Base-by-base conservation (phyloP, 208 protist genomes). In the Naegleria lovaniensis region DNA sequence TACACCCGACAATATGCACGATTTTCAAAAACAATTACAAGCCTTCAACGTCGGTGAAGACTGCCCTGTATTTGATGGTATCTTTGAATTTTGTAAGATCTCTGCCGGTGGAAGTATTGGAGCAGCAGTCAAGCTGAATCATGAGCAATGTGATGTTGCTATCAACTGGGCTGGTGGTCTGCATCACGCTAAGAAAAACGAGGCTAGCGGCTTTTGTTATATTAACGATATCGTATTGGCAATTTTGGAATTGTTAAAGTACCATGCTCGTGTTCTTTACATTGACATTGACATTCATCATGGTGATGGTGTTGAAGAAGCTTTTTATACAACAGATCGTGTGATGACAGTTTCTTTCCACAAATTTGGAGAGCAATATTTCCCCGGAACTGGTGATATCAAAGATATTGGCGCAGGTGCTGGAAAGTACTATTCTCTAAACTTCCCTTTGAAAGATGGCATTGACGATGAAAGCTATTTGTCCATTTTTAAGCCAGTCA, bases 271-370 rank as follows among this genome's bases (percentile, higher is more conserved):
- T 67, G 98, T 99, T n/a, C 93, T 99, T 11, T 99, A 99, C 95
- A 96, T 99, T 58, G 99, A 99, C 93, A 99, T 99, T 87, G 99
- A 99, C 92, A 98, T 99, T 90, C 99, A 99, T 93, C 99, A 99
- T 93, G 99, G 99, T 41, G 99, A 99, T 92, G 99, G 99, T 75
- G 98, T 99, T 13, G 97, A 99, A 92, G 97, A 97, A 84, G 99
- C 99, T 9, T 99, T 99, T 92, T 99, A 99, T 93, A 96, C 95
- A 29, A 99, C 98, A n/a, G 95, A 99, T 85, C 94, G 99, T n/a
- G 99, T 99, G n/a, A 97, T 99, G 96, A 99, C 98, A 5, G 93
- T 99, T 29, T 99, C 98, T 19, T 98, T 99, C 90, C 99, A 99
- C 93, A 99, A 99, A 93, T 99, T 97, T 93, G 97, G 96, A 15